Evolutionary conservation across 768 basidiomycete genomes (phyloP), one percentile per base, ranked within the genome.

Genomic region (Leucogyrophana mollusca): DNA sequence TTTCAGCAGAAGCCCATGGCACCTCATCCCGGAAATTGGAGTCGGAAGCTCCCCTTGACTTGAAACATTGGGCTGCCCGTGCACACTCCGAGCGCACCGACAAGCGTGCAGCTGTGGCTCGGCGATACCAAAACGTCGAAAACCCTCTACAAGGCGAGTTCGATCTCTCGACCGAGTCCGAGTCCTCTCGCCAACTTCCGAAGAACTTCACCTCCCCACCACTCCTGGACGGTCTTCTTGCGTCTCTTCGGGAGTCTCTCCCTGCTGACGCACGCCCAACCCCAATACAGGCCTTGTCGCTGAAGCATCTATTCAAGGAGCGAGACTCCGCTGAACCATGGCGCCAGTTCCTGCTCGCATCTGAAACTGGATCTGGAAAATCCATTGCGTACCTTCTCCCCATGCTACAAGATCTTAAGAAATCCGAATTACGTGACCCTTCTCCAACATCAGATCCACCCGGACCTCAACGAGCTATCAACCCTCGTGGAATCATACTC

Each of bases 361-460:
- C 87, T 0, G 92, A 94, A 65, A 95, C 91, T 0, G 93, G 94
- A 13, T 92, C 90, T 0, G 93, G 92, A 1, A 95, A 95, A 69
- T 92, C 88, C 2, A 78, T 94, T 22, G 93, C 94, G 1, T 95
- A 94, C 63, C 77, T 94, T 34, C 75, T 94, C 4, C 93, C 93
- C 0, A 64, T 94, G 44, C 73, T 95, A 2, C 87, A 94, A 53
- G 69, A 77, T 51, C 71, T 94, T 60, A 95, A 95, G 62, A 60
- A 68, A 39, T 70, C 77, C 2, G 91, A 94, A 59, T 45, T 70
- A 11, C 45, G 52, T 34, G 47, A 35, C 20, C 18, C 35, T 20
- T 34, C 51, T 34, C 55, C 50, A 30, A 52, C 56, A 47, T 49
- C 52, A 23, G 59, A 61, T n/a, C 57, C 67, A 4, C n/a, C n/a